Evolutionary conservation across 139 green algal species (phyloP).

Genomic region (Auxenochlorella pyrenoidosa): DNA sequence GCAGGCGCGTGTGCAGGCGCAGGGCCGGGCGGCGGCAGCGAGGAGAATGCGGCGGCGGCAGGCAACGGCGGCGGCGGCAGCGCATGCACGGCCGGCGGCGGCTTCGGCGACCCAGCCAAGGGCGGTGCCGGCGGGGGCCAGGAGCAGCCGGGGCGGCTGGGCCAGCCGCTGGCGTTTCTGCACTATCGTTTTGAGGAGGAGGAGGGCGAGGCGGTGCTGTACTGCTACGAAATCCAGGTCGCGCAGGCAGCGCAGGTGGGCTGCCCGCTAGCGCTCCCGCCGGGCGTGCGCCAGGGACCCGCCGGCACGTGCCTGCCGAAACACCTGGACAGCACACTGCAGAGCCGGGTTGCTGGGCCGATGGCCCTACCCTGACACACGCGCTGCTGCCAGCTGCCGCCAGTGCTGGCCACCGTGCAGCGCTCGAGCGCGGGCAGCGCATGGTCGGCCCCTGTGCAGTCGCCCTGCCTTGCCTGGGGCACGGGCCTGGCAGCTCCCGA

Average conservation of each 20-base stretch:
- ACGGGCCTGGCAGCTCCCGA: background rate
- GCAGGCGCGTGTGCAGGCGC: background rate
- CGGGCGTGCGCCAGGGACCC: too few species aligned
- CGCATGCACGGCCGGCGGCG: background rate
- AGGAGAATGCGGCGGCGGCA: slow-evolving; percentile 12
- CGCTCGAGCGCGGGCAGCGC: too few species aligned
- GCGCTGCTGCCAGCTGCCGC: too few species aligned
- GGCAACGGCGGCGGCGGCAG: slow-evolving; percentile 3
- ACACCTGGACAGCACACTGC: too few species aligned
- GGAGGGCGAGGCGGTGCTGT: slow-evolving; percentile 52
- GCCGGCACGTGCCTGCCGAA: too few species aligned
- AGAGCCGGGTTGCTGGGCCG: background rate
- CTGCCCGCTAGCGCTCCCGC: background rate
- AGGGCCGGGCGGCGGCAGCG: background rate
- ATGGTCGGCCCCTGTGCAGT: too few species aligned
- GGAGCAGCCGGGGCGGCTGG: background rate
- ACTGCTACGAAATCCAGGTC: slow-evolving; percentile 63
- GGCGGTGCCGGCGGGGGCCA: background rate
- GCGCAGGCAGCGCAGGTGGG: background rate
- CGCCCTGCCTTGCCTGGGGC: background rate
- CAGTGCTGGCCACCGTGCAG: too few species aligned
- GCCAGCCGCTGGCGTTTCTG: slow-evolving; percentile 48
- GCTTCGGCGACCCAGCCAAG: background rate
- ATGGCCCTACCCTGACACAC: too few species aligned
- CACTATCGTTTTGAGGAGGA: slow-evolving; percentile 64